phyloP scores from a whole-genome alignment of 1,139 yeast species.

The Diutina siamensis region DNA sequence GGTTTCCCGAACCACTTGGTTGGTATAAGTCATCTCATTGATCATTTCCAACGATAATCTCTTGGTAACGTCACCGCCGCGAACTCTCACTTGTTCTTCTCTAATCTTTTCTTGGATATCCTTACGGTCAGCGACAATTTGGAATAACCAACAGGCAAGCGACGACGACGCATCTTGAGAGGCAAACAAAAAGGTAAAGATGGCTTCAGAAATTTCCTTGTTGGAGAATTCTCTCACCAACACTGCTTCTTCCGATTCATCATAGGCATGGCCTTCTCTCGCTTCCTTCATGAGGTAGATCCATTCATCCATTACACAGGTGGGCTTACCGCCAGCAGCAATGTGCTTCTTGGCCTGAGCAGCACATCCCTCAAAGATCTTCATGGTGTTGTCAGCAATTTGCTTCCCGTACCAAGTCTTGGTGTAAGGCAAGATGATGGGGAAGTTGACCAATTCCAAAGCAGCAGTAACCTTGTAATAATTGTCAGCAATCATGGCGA shows the following conservation, averaged over 20 bases:
- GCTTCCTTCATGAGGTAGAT: conserved; percentile 74
- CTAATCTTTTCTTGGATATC: conserved; percentile 76
- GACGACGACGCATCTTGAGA: conserved; percentile 97
- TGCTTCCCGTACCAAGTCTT: conserved; percentile 96
- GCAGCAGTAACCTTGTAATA: conserved; percentile 90
- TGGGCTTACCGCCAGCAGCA: conserved; percentile 65
- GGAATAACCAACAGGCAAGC: conserved; percentile 98
- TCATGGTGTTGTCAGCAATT: conserved; percentile 91
- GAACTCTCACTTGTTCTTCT: conserved; percentile 79
- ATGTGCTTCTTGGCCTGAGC: conserved; percentile 73
- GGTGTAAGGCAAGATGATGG: conserved; percentile 88
- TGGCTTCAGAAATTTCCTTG: conserved; percentile 88
- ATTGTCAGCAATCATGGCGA: conserved; percentile 79
- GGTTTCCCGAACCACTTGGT: conserved; percentile 82
- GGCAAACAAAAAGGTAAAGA: conserved; percentile 92
- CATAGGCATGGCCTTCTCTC: conserved; percentile 35
- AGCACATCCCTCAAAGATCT: conserved; percentile 79
- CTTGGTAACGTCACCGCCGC: conserved; percentile 59
- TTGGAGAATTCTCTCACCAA: conserved; percentile 76
- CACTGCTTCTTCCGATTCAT: conserved; percentile 36
- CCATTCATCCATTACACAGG: conserved; percentile 95
- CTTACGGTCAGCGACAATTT: conserved; percentile 89
- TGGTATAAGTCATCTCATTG: conserved; percentile 78
- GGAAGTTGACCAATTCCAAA: conserved; percentile 92
- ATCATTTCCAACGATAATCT: conserved; percentile 62